phyloP scores from a whole-genome alignment of 352 stramenopile genomes.

The Globisporangium cederbergense region DNA sequence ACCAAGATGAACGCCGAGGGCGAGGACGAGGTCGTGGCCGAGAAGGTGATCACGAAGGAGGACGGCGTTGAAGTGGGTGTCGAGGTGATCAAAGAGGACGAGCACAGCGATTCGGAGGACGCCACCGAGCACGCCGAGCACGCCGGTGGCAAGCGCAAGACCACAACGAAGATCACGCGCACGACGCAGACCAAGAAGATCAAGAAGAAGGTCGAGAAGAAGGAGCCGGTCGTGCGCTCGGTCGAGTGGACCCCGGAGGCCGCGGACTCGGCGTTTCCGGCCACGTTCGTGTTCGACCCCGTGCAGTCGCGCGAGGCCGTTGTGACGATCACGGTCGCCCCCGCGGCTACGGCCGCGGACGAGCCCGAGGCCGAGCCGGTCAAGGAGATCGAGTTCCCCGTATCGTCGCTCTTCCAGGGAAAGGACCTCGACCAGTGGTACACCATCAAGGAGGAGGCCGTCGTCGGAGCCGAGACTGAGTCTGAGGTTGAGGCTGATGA shows the following conservation, averaged over 20 bases:
- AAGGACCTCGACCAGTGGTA: constrained; percentile 70
- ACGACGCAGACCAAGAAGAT: constrained; percentile 55
- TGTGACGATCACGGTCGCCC: constrained; percentile 61
- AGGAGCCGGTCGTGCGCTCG: constrained; percentile 34
- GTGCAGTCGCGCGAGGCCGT: constrained; percentile 81
- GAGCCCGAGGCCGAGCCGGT: constrained; percentile 56
- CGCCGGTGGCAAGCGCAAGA: constrained; percentile 39
- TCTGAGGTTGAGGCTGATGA: constrained; percentile 14
- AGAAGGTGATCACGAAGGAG: constrained; percentile 22
- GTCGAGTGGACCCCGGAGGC: constrained; percentile 28
- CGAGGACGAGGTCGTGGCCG: constrained; percentile 17
- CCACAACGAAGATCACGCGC: constrained; percentile 54
- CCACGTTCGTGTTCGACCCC: constrained; percentile 76
- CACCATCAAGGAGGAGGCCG: constrained; percentile 39
- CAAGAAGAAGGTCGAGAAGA: constrained; percentile 48
- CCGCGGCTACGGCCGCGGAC: constrained; percentile 19
- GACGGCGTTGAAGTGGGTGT: constrained; percentile 44
- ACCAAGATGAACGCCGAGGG: constrained; percentile 36
- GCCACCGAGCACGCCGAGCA: constrained; percentile 9
- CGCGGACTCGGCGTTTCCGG: constrained; percentile 37
- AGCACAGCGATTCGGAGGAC: constrained; percentile 23
- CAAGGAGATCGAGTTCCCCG: constrained; percentile 77
- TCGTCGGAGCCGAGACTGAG: constrained; percentile 15
- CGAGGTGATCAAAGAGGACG: constrained; percentile 26
- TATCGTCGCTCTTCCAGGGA: constrained; percentile 70